Evolutionary conservation across 1,139 yeast species (phyloP).

Genomic region (Hansenula sp.): DNA sequence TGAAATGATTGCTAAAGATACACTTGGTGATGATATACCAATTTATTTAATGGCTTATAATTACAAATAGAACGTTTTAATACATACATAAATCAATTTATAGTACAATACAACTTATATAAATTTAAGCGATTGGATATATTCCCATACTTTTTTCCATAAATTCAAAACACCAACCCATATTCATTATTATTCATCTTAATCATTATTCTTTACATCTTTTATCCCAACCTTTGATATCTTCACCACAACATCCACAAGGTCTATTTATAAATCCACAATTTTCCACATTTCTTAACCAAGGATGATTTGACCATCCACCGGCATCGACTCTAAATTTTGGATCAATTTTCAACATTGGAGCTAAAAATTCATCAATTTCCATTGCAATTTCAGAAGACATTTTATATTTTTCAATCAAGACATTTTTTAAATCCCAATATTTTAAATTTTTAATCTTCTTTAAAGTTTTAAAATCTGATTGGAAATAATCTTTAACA

Average conservation of each 20-base stretch:
- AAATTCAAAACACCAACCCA: too few species aligned
- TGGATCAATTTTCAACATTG: conserved; percentile 73
- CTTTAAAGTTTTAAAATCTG: conserved; percentile 40
- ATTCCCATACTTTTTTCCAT: too few species aligned
- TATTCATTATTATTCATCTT: neutral
- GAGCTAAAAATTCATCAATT: conserved; percentile 60
- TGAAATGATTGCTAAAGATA: too few species aligned
- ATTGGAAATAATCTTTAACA: conserved; percentile 44
- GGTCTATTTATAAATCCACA: conserved; percentile 13
- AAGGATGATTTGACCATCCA: conserved; percentile 72
- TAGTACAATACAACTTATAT: too few species aligned
- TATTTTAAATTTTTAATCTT: conserved; percentile 63
- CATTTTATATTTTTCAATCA: conserved; percentile 70
- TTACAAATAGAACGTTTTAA: too few species aligned
- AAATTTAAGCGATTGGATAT: too few species aligned
- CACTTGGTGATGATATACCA: too few species aligned
- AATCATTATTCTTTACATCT: neutral
- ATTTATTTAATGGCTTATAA: too few species aligned
- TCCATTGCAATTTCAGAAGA: conserved; percentile 49
- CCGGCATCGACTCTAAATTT: conserved; percentile 76
- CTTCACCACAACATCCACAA: conserved; percentile 21
- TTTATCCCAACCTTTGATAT: conserved; percentile 22
- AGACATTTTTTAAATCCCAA: conserved; percentile 66
- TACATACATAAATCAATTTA: too few species aligned
- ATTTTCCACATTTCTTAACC: conserved; percentile 40